These are phyloP conservation scores for Saxophila tyrrhenica DNA, from an alignment of 495 filamentous ascomycete species.

Conservation along the genomic window DNA sequence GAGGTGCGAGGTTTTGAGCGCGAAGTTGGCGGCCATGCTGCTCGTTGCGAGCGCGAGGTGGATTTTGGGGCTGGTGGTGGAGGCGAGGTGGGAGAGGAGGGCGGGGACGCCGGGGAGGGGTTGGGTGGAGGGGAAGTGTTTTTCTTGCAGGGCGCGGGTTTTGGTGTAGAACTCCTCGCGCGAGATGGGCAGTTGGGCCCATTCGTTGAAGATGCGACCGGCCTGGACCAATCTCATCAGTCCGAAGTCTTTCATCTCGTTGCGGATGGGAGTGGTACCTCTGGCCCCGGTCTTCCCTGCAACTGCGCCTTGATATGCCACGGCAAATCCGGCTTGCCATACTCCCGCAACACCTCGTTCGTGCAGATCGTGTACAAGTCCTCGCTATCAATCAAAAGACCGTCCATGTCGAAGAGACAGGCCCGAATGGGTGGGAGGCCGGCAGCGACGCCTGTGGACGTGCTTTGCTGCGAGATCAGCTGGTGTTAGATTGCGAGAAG, in stretches of 20 bases:
- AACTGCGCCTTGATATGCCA: conserved; percentile 92
- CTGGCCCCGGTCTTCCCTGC: conserved; percentile 77
- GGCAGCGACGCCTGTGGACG: not conserved
- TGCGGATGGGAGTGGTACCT: conserved; percentile 34
- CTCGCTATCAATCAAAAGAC: conserved; percentile 85
- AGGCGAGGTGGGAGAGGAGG: conserved; percentile 50
- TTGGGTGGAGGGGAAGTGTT: conserved; percentile 60
- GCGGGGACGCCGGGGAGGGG: conserved; percentile 68
- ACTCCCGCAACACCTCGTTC: conserved; percentile 66
- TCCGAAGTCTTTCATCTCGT: not conserved
- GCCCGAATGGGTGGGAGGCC: conserved; percentile 61
- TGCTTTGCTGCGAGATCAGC: not conserved
- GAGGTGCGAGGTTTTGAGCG: conserved; percentile 69
- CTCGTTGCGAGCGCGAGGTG: conserved; percentile 84
- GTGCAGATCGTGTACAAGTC: conserved; percentile 80
- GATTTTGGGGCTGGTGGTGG: conserved; percentile 40
- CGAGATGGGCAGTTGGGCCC: conserved; percentile 77
- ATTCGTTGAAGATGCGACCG: conserved; percentile 55
- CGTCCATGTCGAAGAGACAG: conserved; percentile 98
- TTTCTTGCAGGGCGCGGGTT: conserved; percentile 46
- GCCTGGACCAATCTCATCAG: conserved; percentile 20
- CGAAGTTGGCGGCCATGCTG: conserved; percentile 56
- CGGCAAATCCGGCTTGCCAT: conserved; percentile 60
- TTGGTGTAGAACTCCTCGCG: conserved; percentile 51
- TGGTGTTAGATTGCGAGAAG: not conserved